These are phyloP conservation scores for Fusarium sp. DNA, from an alignment of 2,329 filamentous ascomycete species.

Conservation along the genomic window DNA sequence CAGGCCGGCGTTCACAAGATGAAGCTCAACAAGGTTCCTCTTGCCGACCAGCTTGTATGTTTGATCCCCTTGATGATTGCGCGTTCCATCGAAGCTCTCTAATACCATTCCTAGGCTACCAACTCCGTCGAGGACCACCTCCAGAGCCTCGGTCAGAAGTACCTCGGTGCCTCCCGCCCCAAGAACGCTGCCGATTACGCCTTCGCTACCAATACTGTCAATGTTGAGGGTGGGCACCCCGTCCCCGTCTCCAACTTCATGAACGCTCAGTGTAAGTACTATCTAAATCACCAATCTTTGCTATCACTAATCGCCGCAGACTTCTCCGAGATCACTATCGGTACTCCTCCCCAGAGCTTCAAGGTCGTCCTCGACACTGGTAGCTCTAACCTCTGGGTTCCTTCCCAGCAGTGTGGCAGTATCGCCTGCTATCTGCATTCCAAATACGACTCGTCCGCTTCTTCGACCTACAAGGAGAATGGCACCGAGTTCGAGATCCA, in stretches of 20 bases:
- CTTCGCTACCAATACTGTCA: conserved; percentile 78
- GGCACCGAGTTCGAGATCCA: conserved; percentile 91
- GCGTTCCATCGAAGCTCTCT: conserved; percentile 2
- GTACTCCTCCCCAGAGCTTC: conserved; percentile 91
- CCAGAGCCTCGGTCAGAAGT: conserved; percentile 90
- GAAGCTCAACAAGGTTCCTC: conserved; percentile 95
- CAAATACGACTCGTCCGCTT: conserved; percentile 93
- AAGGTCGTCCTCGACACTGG: conserved; percentile 99
- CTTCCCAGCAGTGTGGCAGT: conserved; percentile 86
- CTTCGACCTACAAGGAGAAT: conserved; percentile 93
- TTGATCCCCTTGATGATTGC: neutral
- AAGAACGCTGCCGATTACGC: conserved; percentile 76
- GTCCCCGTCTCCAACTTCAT: conserved; percentile 97
- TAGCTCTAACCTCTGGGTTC: conserved; percentile 99
- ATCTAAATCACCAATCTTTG: neutral
- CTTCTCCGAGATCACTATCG: conserved; percentile 95
- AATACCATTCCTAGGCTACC: conserved; percentile 65
- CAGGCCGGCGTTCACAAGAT: conserved; percentile 92
- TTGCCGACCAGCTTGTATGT: conserved; percentile 90
- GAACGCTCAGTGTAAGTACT: conserved; percentile 91
- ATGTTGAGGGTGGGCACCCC: conserved; percentile 74
- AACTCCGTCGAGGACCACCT: conserved; percentile 84
- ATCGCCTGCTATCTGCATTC: conserved; percentile 98
- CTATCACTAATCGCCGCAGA: conserved; percentile 61
- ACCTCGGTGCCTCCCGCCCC: conserved; percentile 78